phyloP scores from a whole-genome alignment of 768 basidiomycete species.

The Goffeauzyma gilvescens region DNA sequence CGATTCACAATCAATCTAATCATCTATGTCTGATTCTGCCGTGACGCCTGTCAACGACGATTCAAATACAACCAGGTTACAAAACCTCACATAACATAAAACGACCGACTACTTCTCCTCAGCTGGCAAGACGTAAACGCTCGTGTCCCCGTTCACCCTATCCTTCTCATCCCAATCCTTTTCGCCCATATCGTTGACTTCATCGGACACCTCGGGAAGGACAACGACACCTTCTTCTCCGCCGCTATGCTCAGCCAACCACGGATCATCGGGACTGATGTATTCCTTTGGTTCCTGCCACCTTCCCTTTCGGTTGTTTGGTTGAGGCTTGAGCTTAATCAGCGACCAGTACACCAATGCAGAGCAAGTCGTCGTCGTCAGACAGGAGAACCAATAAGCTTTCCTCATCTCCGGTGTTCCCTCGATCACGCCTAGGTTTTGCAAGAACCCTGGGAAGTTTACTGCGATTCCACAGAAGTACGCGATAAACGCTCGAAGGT shows the following conservation, averaged over 20 bases:
- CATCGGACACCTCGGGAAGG: not conserved
- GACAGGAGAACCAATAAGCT: not conserved
- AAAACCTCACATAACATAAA: too few species aligned
- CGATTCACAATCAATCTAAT: too few species aligned
- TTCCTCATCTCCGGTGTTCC: not conserved
- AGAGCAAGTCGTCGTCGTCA: not conserved
- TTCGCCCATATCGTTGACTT: too few species aligned
- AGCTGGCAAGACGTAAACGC: not conserved
- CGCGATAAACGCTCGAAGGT: constrained; percentile 13
- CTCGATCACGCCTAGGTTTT: not conserved
- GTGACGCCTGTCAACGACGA: too few species aligned
- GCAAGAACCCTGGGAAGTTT: constrained; percentile 1
- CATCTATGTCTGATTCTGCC: too few species aligned
- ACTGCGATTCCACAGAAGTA: constrained; percentile 14
- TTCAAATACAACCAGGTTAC: too few species aligned
- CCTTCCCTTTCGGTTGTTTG: not conserved
- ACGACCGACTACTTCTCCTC: too few species aligned
- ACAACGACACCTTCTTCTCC: not conserved
- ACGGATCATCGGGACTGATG: not conserved
- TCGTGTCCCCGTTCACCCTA: not conserved
- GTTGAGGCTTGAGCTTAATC: not conserved
- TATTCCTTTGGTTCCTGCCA: not conserved
- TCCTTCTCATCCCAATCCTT: constrained; percentile 1
- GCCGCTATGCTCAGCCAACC: not conserved
- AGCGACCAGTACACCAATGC: not conserved